Evolutionary conservation across 2,329 filamentous ascomycete genomes (phyloP).

Genomic region (Colletotrichum godetiae): DNA sequence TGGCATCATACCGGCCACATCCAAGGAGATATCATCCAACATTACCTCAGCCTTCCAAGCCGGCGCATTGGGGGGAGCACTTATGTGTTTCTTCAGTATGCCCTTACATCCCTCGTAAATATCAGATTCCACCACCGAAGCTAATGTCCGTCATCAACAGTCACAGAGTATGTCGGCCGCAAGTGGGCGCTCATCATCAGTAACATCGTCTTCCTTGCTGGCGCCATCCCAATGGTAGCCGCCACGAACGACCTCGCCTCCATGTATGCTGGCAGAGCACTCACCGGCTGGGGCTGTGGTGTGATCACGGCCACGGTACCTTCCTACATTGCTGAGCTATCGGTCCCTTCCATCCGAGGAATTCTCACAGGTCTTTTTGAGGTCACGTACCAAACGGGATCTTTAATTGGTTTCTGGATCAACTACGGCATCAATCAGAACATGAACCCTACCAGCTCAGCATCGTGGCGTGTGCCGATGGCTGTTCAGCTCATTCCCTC

Average conservation of each 20-base stretch:
- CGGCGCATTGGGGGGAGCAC: constrained; percentile 64
- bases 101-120: not conserved
- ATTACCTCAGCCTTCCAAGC: constrained; percentile 61
- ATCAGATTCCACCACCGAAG: too few relatives aligned
- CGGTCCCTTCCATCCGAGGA: constrained; percentile 68
- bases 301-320: constrained; percentile 69
- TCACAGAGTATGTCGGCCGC: constrained; percentile 61
- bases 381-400: constrained; percentile 65
- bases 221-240: constrained; percentile 55
- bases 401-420: constrained; percentile 63
- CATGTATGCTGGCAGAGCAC: constrained; percentile 65
- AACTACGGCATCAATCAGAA: constrained; percentile 56
- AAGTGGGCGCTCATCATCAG: constrained; percentile 61
- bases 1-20: constrained; percentile 42
- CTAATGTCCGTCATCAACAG: constrained; percentile 32
- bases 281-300: constrained; percentile 69
- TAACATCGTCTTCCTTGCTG: constrained; percentile 56
- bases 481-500: constrained; percentile 59
- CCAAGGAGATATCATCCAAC: constrained; percentile 50
- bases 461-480: constrained; percentile 61
- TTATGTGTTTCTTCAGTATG: constrained; percentile 56
- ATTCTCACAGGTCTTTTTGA: constrained; percentile 65
- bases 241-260: constrained; percentile 53
- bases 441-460: constrained; percentile 45
- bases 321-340: constrained; percentile 72